Evolutionary conservation across 75 land plant genomes (phyloP), one percentile per base, ranked within the genome.

Genomic region (Isoetes taiwanensis): DNA sequence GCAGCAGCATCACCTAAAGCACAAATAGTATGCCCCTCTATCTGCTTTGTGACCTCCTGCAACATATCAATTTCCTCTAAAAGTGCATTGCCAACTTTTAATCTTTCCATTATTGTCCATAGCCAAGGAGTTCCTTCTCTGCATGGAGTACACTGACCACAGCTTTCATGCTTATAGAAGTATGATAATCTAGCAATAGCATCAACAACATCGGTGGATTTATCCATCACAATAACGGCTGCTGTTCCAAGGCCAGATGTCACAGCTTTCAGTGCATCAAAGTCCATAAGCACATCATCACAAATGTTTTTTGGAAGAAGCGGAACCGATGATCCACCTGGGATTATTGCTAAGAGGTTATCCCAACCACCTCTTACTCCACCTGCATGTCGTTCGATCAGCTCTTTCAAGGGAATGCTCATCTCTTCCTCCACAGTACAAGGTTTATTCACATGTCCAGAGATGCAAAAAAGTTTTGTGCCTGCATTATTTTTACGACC

Each of bases 321-420:
- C 32, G 90, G 96, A 26, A 85, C 96, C 9, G 90, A 89, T 6
- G 96, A 79, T 33, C 96, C 96, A 10, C 96, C 96, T 1, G 96
- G 96, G 25, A 89, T 89, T 9, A 89, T 64, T 3, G 96, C 96
- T 48, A 89, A 65, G 43, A 89, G 72, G 58, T 89, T 89, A 65
- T 89, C 85, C 96, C 96, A 89, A 17, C 96, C 96, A n/a, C 96
- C 96, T 65, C 96, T 70, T 26, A 89, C 96, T 28, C 96, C 96
- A 2, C 90, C 96, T 62, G 82, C 79, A 63, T 89, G 96, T 60
- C 90, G 69, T 60, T 89, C 96, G 42, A 89, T 67, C 56, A 89
- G 64, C 68, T 89, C 96, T 64, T 77, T 81, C 46, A 89, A 60
- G 8, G 96, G 77, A 26, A 89, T 89, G 54, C 96, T 89, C 96